These are phyloP conservation scores for Brettanomyces naardenensis DNA, from an alignment of 805 yeast species.

Conservation along the genomic window DNA sequence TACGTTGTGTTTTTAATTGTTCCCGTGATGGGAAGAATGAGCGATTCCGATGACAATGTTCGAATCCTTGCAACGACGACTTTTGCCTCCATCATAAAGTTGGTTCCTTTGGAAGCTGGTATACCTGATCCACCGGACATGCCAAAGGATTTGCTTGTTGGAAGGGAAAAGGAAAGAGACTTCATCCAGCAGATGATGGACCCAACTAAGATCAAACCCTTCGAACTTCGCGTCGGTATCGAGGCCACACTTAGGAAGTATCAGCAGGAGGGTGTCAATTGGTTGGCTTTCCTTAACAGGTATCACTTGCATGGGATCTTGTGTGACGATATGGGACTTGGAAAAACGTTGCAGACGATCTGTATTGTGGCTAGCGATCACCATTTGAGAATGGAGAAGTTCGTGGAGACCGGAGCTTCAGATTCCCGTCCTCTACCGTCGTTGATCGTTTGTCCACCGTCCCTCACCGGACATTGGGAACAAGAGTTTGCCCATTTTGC, in stretches of 20 bases:
- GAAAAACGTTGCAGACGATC: constrained; percentile 93
- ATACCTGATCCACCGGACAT: constrained; percentile 91
- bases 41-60: constrained; percentile 86
- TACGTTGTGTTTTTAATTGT: constrained; percentile 93
- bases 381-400: constrained; percentile 70
- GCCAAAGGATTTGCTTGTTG: constrained; percentile 75
- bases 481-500: constrained; percentile 88
- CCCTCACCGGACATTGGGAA: constrained; percentile 98
- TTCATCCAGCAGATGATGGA: constrained; percentile 98
- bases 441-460: constrained; percentile 90
- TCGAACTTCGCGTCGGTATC: constrained; percentile 82
- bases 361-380: constrained; percentile 97
- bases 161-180: constrained; percentile 90
- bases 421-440: constrained; percentile 78
- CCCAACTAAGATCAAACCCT: constrained; percentile 81
- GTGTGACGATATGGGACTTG: constrained; percentile 99
- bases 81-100: constrained; percentile 89
- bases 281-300: constrained; percentile 92
- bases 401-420: constrained; percentile 44
- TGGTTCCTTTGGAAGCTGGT: constrained; percentile 96
- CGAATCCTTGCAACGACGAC: constrained; percentile 89
- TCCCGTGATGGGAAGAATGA: constrained; percentile 96
- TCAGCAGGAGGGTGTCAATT: constrained; percentile 97
- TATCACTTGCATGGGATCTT: constrained; percentile 94
- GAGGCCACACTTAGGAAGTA: constrained; percentile 89